phyloP scores from a whole-genome alignment of 352 stramenopile species.

The Phytophthora colocasiae region DNA sequence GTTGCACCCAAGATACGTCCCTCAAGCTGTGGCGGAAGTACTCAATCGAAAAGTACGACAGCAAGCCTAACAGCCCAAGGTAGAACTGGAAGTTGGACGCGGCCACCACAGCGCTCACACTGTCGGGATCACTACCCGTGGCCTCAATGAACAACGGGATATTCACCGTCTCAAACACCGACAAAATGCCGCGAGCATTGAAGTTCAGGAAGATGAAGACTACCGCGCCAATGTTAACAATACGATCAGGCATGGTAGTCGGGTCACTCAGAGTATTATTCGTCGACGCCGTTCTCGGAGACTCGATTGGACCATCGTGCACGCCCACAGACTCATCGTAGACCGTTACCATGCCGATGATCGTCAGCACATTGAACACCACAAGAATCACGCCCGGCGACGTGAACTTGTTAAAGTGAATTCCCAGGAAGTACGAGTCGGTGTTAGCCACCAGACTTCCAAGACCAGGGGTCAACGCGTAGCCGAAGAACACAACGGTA shows the following conservation, averaged over 20 bases:
- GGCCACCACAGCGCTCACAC: constrained; percentile 52
- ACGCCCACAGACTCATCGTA: constrained; percentile 64
- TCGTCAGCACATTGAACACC: constrained; percentile 63
- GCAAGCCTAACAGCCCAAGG: constrained; percentile 62
- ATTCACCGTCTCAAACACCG: constrained; percentile 83
- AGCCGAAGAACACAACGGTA: constrained; percentile 76
- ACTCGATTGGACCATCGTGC: constrained; percentile 62
- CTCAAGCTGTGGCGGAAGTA: constrained; percentile 67
- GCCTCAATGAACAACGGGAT: constrained; percentile 76
- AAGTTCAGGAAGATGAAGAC: constrained; percentile 85
- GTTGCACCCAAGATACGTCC: constrained; percentile 71
- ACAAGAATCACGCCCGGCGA: constrained; percentile 66
- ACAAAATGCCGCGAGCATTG: constrained; percentile 74
- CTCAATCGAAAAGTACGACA: constrained; percentile 81
- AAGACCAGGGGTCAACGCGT: constrained; percentile 71
- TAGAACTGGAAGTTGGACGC: constrained; percentile 86
- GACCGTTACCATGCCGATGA: constrained; percentile 62
- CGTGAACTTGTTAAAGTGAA: constrained; percentile 80
- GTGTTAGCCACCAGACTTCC: constrained; percentile 62
- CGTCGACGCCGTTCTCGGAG: constrained; percentile 27
- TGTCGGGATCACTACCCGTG: constrained; percentile 58
- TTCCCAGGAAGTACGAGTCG: constrained; percentile 55
- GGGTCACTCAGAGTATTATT: constrained; percentile 58
- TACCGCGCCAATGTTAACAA: constrained; percentile 65
- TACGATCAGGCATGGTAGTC: constrained; percentile 55